Evolutionary conservation across 768 basidiomycete genomes (phyloP).

Genomic region (Macrocybe gigantea): DNA sequence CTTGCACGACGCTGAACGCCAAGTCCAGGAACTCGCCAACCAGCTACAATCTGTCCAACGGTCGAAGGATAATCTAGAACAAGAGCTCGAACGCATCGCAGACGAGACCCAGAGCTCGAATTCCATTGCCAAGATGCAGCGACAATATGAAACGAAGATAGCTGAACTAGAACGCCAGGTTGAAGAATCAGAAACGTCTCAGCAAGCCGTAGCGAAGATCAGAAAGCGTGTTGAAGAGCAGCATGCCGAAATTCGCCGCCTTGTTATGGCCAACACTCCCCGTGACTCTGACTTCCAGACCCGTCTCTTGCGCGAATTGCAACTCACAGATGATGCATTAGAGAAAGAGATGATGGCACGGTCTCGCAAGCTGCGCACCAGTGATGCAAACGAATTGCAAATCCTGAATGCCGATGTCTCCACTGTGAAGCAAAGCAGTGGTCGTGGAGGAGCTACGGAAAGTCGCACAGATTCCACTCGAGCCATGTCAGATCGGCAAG

Average conservation of each 20-base stretch:
- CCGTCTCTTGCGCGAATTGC: slow-evolving; percentile 56
- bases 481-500: slow-evolving; percentile 37
- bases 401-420: slow-evolving; percentile 42
- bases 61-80: slow-evolving; percentile 62
- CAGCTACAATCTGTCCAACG: slow-evolving; percentile 47
- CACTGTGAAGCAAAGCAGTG: slow-evolving; percentile 8
- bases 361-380: slow-evolving; percentile 25
- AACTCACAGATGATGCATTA: slow-evolving; percentile 53
- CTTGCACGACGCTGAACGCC: slow-evolving; percentile 47
- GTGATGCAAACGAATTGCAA: slow-evolving; percentile 28
- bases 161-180: slow-evolving; percentile 57
- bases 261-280: slow-evolving; percentile 51
- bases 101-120: slow-evolving; percentile 49
- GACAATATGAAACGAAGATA: slow-evolving; percentile 60
- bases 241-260: slow-evolving; percentile 66
- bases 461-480: slow-evolving; percentile 26
- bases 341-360: slow-evolving; percentile 43
- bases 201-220: slow-evolving; percentile 45
- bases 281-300: slow-evolving; percentile 58
- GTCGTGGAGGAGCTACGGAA: slow-evolving; percentile 24
- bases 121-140: slow-evolving; percentile 54
- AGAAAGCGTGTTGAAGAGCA: slow-evolving; percentile 60
- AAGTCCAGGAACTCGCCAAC: slow-evolving; percentile 50
- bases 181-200: slow-evolving; percentile 47
- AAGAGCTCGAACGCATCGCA: slow-evolving; percentile 60